Conservation (phyloP, 2,329 filamentous ascomycete species). For the Phialemoniopsis sp. region DNA sequence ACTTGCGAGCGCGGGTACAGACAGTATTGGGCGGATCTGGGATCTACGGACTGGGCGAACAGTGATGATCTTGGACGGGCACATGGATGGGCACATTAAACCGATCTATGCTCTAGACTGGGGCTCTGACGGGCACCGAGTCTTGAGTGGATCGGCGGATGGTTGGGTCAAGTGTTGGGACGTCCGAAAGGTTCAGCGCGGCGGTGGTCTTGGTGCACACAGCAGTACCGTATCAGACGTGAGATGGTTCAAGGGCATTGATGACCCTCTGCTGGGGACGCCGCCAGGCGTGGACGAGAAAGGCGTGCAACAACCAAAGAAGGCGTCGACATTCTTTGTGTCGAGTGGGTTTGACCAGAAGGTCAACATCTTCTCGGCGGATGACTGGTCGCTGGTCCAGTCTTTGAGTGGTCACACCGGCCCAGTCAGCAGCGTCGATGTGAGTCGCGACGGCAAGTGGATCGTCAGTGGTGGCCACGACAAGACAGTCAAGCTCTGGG, state of each 20-base stretch:
- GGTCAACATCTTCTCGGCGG: conserved; percentile 92
- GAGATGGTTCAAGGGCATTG: conserved; percentile 86
- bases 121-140: conserved; percentile 85
- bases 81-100: conserved; percentile 76
- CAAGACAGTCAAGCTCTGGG: conserved; percentile 94
- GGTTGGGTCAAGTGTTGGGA: conserved; percentile 99
- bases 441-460: conserved; percentile 82
- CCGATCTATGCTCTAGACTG: conserved; percentile 93
- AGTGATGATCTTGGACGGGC: conserved; percentile 91
- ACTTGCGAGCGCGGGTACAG: conserved; percentile 84
- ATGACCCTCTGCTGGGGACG: conserved; percentile 63
- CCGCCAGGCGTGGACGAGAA: conserved; percentile 60
- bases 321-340: conserved; percentile 87
- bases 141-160: conserved; percentile 88
- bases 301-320: conserved; percentile 69
- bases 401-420: conserved; percentile 86
- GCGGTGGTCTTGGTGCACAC: conserved; percentile 85
- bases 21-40: conserved; percentile 95
- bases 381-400: conserved; percentile 91
- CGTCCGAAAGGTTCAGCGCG: conserved; percentile 79
- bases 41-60: conserved; percentile 89
- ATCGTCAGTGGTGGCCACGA: conserved; percentile 94
- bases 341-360: conserved; percentile 90
- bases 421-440: conserved; percentile 86
- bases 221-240: conserved; percentile 88